phyloP scores from a whole-genome alignment of 305 asterid genomes.

The Solanum hybrid region DNA sequence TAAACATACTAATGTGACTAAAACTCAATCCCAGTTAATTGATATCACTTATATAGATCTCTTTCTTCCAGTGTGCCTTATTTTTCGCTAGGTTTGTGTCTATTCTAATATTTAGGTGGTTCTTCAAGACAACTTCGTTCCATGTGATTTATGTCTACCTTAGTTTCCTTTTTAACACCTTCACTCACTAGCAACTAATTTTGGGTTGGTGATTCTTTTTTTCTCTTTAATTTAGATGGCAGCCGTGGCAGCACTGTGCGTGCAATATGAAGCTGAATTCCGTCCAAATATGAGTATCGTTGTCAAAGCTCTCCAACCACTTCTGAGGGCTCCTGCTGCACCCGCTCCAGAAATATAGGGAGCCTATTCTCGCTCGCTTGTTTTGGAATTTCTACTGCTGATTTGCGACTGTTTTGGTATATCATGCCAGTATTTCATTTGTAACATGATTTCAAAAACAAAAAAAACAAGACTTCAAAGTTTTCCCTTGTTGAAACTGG shows the following conservation, averaged over 20 bases:
- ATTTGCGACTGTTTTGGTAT: not conserved
- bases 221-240: not conserved
- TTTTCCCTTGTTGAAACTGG: not conserved
- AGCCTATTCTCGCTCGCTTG: not conserved
- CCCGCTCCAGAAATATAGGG: constrained; percentile 8
- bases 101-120: not conserved
- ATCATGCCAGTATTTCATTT: constrained; percentile 1
- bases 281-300: constrained; percentile 15
- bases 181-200: not conserved
- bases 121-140: not conserved
- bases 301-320: constrained; percentile 13
- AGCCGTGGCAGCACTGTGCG: constrained; percentile 15
- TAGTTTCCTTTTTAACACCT: not conserved
- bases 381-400: not conserved
- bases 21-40: not conserved
- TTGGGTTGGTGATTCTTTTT: not conserved
- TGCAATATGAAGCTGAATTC: constrained; percentile 12
- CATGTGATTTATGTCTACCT: not conserved
- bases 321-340: constrained; percentile 5
- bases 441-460: not conserved
- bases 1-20: not conserved
- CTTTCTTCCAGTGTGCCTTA: not conserved
- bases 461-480: not conserved
- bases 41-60: not conserved
- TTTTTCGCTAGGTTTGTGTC: not conserved